Percentiles rank a stretch among this genome's conserved stretches.
phyloP scores from a whole-genome alignment of 192 early-diverging fungal genomes.

The Funneliformis mosseae region DNA sequence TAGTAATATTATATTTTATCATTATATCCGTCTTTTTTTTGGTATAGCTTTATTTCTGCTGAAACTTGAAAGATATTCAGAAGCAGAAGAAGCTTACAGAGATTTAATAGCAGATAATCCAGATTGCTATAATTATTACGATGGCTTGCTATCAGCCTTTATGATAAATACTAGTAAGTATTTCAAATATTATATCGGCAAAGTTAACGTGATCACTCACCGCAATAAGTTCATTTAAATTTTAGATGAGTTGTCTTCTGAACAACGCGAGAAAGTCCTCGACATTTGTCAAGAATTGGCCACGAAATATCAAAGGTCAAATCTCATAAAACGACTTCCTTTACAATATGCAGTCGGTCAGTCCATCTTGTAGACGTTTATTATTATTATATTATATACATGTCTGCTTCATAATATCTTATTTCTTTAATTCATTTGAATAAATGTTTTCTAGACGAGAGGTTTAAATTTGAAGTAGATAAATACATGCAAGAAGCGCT shows the following conservation, averaged over 20 bases:
- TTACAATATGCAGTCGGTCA: slow-evolving; percentile 69
- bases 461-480: slow-evolving; percentile 65
- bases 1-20: background rate
- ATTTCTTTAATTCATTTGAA: background rate
- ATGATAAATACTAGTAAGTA: slow-evolving; percentile 53
- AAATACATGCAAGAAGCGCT: slow-evolving; percentile 71
- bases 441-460: slow-evolving; percentile 43
- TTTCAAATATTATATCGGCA: background rate
- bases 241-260: slow-evolving; percentile 27
- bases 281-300: slow-evolving; percentile 46
- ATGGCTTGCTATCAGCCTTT: slow-evolving; percentile 60
- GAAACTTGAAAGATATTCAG: slow-evolving; percentile 64
- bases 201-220: background rate
- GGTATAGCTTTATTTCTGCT: slow-evolving; percentile 59
- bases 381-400: background rate
- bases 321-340: slow-evolving; percentile 75
- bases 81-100: slow-evolving; percentile 77
- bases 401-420: no score
- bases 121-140: slow-evolving; percentile 73
- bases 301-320: slow-evolving; percentile 79
- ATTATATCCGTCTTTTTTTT: background rate
- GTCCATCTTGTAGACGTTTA: background rate
- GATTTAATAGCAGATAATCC: slow-evolving; percentile 80
- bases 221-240: background rate
- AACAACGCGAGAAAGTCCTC: slow-evolving; percentile 41